Percentiles rank a stretch among this genome's conserved stretches.
These are phyloP conservation scores for Apiospora malaysiana DNA, from an alignment of 2,329 filamentous ascomycete genomes.

Conservation along the genomic window DNA sequence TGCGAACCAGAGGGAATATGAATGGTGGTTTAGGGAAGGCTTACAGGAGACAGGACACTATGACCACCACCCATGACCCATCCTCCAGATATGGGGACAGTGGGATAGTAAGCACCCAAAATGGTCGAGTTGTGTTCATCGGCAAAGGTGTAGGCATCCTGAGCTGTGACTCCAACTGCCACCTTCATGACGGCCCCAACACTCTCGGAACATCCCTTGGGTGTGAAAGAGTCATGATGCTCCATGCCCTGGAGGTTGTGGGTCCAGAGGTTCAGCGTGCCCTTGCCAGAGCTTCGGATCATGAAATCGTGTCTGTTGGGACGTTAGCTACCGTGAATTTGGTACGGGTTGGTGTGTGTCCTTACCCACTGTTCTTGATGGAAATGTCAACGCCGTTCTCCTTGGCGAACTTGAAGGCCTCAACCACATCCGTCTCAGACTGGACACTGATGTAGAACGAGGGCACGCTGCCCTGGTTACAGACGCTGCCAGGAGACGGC, in stretches of 20 bases:
- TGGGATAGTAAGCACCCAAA: slow-evolving; percentile 34
- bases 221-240: slow-evolving; percentile 31
- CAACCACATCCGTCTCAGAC: slow-evolving; percentile 28
- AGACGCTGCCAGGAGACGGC: slow-evolving; percentile 29
- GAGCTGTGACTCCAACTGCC: slow-evolving; percentile 38
- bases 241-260: slow-evolving; percentile 35
- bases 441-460: slow-evolving; percentile 33
- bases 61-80: too few relatives aligned
- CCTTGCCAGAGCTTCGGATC: slow-evolving; percentile 38
- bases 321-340: too few relatives aligned
- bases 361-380: slow-evolving; percentile 41
- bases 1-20: too few relatives aligned
- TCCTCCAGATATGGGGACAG: too few relatives aligned
- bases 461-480: slow-evolving; percentile 37
- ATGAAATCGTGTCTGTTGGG: slow-evolving; percentile 40
- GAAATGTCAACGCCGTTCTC: slow-evolving; percentile 33
- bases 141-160: slow-evolving; percentile 36
- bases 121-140: slow-evolving; percentile 34
- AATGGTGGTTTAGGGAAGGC: too few relatives aligned
- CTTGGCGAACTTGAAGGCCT: slow-evolving; percentile 32
- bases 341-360: too few relatives aligned
- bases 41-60: too few relatives aligned
- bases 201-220: slow-evolving; percentile 29
- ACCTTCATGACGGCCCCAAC: slow-evolving; percentile 33
- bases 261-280: slow-evolving; percentile 38